Evolutionary conservation across 2,329 filamentous ascomycete genomes (phyloP), one percentile per base, ranked within the genome.

Genomic region (Lachnellula cervina): DNA sequence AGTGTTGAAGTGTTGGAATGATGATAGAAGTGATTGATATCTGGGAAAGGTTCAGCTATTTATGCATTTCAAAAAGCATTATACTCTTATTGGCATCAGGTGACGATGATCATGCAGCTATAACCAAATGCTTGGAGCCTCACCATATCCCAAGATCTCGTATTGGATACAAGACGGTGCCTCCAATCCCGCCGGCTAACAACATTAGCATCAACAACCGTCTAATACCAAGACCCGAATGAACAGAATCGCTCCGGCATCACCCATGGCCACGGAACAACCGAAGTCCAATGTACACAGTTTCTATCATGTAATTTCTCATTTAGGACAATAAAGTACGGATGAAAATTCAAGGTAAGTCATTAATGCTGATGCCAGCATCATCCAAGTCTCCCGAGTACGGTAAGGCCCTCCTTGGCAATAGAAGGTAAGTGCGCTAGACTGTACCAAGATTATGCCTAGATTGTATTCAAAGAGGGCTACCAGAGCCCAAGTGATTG

Each of bases 31-130:
- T 44, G 52, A 49, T 32, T 44, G 25, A 17, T 44, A 17, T 44
- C 42, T 21, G 19, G 42, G 55, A 47, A 48, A 43, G 55, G 42
- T 48, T 1, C 45, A 17, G 35, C 17, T 14, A 51, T 25, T 51
- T 53, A 44, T 44, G 1, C 7, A 44, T 13, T 11, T 44, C 3
- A 44, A 21, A 19, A 44, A 44, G 2, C 7, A 8, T 9, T 4
- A 5, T 40, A 38, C 47, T 53, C 40, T 45, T 57, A 54, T 57
- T 37, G 32, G 21, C n/a, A 11, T 46, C n/a, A 14, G 40, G 23
- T 44, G 42, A 44, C n/a, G 40, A 43, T 43, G 14, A 43, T 43
- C n/a, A 43, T n/a, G 5, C 40, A 43, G 8, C 14, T 43, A 43
- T 14, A 43, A 38, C 40, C n/a, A 17, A 16, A n/a, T 19, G 8